Evolutionary conservation across 805 yeast genomes (phyloP).

Genomic region (Saturnispora gosingensis): DNA sequence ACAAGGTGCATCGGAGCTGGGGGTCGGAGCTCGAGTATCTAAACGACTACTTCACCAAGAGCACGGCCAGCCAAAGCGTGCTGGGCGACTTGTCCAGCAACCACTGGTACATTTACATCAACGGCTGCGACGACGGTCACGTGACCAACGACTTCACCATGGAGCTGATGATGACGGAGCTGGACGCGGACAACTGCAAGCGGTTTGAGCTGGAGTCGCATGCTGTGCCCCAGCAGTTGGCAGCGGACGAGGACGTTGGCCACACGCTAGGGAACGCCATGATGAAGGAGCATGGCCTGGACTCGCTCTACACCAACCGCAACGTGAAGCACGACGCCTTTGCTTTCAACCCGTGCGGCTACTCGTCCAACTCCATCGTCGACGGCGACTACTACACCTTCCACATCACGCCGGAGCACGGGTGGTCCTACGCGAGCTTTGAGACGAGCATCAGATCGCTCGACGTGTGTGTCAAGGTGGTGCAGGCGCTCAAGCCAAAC

Average conservation of each 20-base stretch:
- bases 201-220: constrained; percentile 35
- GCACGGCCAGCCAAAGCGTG: constrained; percentile 53
- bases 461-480: constrained; percentile 37
- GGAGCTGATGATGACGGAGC: constrained; percentile 85
- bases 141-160: constrained; percentile 47
- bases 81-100: constrained; percentile 76
- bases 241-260: constrained; percentile 59
- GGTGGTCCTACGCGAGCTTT: constrained; percentile 94
- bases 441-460: constrained; percentile 52
- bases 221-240: constrained; percentile 30
- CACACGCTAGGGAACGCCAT: constrained; percentile 68
- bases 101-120: constrained; percentile 85
- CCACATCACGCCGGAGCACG: constrained; percentile 89
- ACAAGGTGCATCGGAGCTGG: constrained; percentile 79
- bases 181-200: constrained; percentile 46
- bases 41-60: constrained; percentile 52
- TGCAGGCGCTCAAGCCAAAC: constrained; percentile 62
- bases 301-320: constrained; percentile 32
- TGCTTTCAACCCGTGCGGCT: constrained; percentile 91
- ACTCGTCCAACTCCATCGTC: constrained; percentile 75
- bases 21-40: constrained; percentile 63
- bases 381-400: constrained; percentile 60
- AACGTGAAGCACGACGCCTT: constrained; percentile 64
- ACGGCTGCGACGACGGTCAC: constrained; percentile 30
- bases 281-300: constrained; percentile 53